Base-by-base conservation (phyloP, 2,329 filamentous ascomycete genomes). In the Fusarium citri region DNA sequence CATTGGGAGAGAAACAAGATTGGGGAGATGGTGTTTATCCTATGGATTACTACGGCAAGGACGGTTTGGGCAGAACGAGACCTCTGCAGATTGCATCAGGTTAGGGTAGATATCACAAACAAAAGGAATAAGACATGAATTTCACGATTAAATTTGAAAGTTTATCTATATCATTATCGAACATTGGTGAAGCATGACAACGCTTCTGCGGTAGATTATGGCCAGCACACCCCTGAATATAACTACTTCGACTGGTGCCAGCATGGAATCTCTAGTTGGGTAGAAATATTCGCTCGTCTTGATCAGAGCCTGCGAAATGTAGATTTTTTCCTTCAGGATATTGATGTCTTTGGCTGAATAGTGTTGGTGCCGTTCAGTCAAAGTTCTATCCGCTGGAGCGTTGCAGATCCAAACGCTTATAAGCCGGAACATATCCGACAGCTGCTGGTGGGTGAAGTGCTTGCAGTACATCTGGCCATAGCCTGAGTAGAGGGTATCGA, bases 21-120 rank as follows among this genome's bases (percentile, higher is more conserved):
- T 97, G 89, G 93, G 90, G 85, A 18, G 85, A 83, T 59, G 91
- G 89, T 2, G 86, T 94, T 16, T 99, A 99, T 82, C 95, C 94
- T 0, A 99, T 99, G 96, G 94, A 99, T 79, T 99, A 97, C 78
- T 99, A 99, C 81, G 94, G 91, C 1, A 95, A 92, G 78, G 93
- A 98, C 47, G 96, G 96, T 0, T 77, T 99, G 57, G 96, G 95
- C 3, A 89, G 96, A 78, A 94, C 92, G 31, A 94, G 86, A 76
- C 81, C 84, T 8, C 64, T 77, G 14, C 76, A 78, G 22, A 72
- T 78, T 40, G 76, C 64, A 2, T 71, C 72, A 7, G 69, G 66
- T 56, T 75, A 70, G 47, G n/a, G 34, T 37, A 30, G 25, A 46
- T 23, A 46, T 22, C 26, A 43, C 11, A 50, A 40, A n/a, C n/a